Percentiles rank a stretch among this genome's conserved stretches.
These are phyloP conservation scores for Pseudopithomyces maydicus DNA, from an alignment of 2,329 filamentous ascomycete genomes.

Conservation along the genomic window DNA sequence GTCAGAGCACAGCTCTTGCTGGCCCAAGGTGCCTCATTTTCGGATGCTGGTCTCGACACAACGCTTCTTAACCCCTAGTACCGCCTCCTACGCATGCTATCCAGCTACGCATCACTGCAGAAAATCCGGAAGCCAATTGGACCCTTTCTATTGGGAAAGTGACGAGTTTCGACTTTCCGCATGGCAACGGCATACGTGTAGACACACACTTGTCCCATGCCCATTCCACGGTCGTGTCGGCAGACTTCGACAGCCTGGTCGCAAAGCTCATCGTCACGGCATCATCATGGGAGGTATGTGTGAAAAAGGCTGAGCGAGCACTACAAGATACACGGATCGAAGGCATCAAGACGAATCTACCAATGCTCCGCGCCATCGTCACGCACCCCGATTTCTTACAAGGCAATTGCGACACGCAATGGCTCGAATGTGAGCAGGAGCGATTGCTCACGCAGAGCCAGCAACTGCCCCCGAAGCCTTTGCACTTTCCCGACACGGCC, in stretches of 20 bases:
- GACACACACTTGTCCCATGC: conserved; percentile 60
- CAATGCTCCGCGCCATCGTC: conserved; percentile 60
- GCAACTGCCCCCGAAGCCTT: neutral
- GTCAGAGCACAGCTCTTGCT: conserved; percentile 61
- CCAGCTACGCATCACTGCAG: conserved; percentile 63
- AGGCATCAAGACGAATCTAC: conserved; percentile 64
- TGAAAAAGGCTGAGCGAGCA: conserved; percentile 60
- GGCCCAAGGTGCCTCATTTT: conserved; percentile 55
- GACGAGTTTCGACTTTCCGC: conserved; percentile 58
- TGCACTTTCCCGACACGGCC: neutral
- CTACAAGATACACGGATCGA: conserved; percentile 60
- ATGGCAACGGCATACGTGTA: conserved; percentile 62
- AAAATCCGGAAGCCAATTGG: conserved; percentile 59
- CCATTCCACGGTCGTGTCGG: conserved; percentile 52
- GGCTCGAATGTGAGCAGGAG: conserved; percentile 59
- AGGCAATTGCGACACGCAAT: conserved; percentile 59
- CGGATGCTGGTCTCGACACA: conserved; percentile 40
- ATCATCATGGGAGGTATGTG: conserved; percentile 56
- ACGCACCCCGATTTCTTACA: conserved; percentile 55
- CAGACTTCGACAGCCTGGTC: conserved; percentile 64
- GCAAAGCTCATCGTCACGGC: conserved; percentile 65
- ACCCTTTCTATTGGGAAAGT: conserved; percentile 66
- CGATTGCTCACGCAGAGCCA: conserved; percentile 42
- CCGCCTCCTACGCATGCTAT: conserved; percentile 55
- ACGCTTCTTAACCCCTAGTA: conserved; percentile 23